Evolutionary conservation across 352 stramenopile species (phyloP), one percentile per base, ranked within the genome.

Genomic region (Phytophthora syringae): DNA sequence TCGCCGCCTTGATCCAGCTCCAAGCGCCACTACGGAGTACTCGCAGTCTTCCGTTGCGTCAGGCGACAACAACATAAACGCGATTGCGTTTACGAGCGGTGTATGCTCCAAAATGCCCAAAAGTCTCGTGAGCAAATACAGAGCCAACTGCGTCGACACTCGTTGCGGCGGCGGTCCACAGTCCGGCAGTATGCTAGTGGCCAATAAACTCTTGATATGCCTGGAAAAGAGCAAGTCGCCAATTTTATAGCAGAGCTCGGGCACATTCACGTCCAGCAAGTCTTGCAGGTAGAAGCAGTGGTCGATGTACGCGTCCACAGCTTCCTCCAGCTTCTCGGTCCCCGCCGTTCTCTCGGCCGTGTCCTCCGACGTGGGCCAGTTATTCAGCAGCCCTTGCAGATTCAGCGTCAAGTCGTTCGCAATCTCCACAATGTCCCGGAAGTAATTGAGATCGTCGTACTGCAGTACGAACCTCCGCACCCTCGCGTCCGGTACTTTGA

Each of bases 211-310:
- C 52, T 85, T 85, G 43, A 94, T 73, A 70, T 96, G 87, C 49
- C 74, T 56, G 13, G 72, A 83, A 59, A 87, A 96, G 5, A 96
- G 55, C 55, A 89, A 57, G 45, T 93, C 82, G 25, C 84, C 88
- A 16, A 96, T 74, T 36, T 85, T 84, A 74, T 93, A 93, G 63
- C 81, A 90, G 6, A 96, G 80, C 55, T 94, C 88, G 0, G 88
- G 86, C 7, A 96, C 58, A 43, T 94, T 87, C 16, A 96, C 84
- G 49, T 93, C 82, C 37, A 96, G 70, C 7, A 96, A 74, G 49
- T 96, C 88, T 37, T 96, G 88, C 24, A 96, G 64, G 40, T 94
- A 96, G 53, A 85, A 94, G 52, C 84, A 93, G 67, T 94, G 85
- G 64, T 94, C 86, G 22, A 94, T 88, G 65, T 92, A 94, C 30